A percentile compares a stretch with the other conserved stretches of the same genome.
Conservation (phyloP, 225 moss, liverwort and hornwort genomes). For the Asterella californica region DNA sequence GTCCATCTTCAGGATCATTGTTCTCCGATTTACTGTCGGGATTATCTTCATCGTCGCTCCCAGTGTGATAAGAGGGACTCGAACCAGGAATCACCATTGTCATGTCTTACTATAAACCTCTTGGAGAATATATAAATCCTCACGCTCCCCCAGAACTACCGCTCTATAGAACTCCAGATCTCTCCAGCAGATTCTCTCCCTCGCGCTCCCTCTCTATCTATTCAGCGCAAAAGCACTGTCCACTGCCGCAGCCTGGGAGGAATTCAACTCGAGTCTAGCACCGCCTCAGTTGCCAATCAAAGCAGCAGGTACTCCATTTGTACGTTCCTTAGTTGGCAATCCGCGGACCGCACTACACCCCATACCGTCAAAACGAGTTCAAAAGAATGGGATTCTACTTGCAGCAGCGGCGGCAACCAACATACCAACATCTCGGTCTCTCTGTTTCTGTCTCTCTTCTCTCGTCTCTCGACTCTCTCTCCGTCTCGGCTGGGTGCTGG, state of each 20-base stretch:
- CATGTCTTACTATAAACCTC: background rate
- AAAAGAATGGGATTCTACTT: background rate
- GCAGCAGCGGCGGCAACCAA: background rate
- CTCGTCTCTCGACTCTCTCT: background rate
- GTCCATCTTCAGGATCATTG: slow-evolving; percentile 1
- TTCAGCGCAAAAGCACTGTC: slow-evolving; percentile 9
- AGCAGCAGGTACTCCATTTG: background rate
- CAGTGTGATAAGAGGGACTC: slow-evolving; percentile 1
- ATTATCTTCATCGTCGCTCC: slow-evolving; percentile 29
- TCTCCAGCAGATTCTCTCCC: background rate
- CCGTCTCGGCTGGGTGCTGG: slow-evolving; percentile 4
- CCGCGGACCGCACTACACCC: background rate
- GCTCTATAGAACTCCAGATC: background rate
- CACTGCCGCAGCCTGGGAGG: background rate
- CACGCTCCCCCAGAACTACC: background rate
- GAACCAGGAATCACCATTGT: slow-evolving; percentile 12
- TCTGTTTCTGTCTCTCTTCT: background rate
- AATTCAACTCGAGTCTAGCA: background rate
- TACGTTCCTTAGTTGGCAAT: background rate
- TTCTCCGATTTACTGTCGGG: slow-evolving; percentile 2
- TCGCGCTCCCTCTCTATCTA: background rate
- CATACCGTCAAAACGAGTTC: background rate
- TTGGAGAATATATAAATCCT: no score
- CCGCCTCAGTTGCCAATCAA: background rate
- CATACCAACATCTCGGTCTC: background rate